A percentile compares a stretch with the other conserved stretches of the same genome.
phyloP scores from a whole-genome alignment of 306 rosid species.

The Dicorynia guianensis region DNA sequence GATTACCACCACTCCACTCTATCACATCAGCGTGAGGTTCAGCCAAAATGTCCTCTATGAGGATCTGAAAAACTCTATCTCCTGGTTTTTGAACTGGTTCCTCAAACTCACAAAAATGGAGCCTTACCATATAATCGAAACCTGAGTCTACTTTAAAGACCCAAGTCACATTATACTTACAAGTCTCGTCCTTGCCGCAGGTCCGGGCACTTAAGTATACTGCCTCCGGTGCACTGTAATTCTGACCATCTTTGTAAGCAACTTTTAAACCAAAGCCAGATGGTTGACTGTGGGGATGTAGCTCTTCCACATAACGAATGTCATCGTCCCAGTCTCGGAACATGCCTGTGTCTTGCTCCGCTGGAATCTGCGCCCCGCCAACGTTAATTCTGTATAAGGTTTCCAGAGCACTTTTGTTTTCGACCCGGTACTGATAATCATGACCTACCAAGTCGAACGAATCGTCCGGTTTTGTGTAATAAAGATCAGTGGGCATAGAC shows the following conservation, averaged over 20 bases:
- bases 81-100: background rate
- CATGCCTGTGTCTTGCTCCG: background rate
- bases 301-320: background rate
- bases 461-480: slow-evolving; percentile 13
- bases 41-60: background rate
- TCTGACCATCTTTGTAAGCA: background rate
- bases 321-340: background rate
- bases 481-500: slow-evolving; percentile 56
- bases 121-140: background rate
- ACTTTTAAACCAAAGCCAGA: background rate
- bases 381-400: background rate
- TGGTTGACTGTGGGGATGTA: background rate
- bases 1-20: background rate
- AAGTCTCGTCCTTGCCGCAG: background rate
- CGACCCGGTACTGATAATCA: background rate
- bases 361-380: background rate
- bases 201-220: background rate
- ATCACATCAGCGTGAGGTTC: background rate
- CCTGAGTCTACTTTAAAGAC: background rate
- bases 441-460: too few species aligned
- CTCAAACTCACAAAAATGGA: slow-evolving; percentile 5
- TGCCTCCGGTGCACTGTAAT: background rate
- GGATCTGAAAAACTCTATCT: background rate
- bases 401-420: background rate
- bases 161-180: background rate